Base-by-base conservation (phyloP, 2,329 filamentous ascomycete species). In the Pseudogymnoascus sp. region DNA sequence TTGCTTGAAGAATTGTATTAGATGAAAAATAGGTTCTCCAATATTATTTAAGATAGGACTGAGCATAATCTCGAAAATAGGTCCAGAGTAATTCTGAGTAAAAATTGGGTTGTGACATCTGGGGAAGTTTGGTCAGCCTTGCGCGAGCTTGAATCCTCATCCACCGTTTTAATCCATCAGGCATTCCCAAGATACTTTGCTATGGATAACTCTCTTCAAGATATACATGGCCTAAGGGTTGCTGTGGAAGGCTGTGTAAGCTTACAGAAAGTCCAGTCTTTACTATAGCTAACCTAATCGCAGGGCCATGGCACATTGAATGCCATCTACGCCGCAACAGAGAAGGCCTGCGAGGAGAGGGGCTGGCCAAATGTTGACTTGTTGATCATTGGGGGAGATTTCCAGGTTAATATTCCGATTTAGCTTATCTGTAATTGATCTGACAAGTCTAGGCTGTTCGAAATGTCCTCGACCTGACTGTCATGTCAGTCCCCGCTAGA, bases 321-420 rank as follows among this genome's bases (percentile, higher is more conserved):
- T 73, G 89, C 91, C 63, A 97, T 99, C 69, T 99, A 97, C 75
- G 85, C 88, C 0, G 88, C 90, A 0, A 84, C 96, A 25, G 79
- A 83, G 42, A 81, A 84, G 66, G 82, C 91, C 8, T 90, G 88
- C 74, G 79, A 85, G 67, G 79, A 82, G 53, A 89, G 89, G 69
- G 83, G 83, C 23, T 97, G 93, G 93, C 81, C 89, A 67, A 85
- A 83, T 36, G 86, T 97, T 31, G 95, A 99, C 74, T 77, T 97
- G 9, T 78, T 99, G 68, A 96, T 99, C 71, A 96, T 99, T 70
- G 91, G 93, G 63, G 95, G 95, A 28, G 95, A 99, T 73, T 99
- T 99, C 68, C 91, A 97, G 80, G 89, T 89, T 77, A 36, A 73
- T 66, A 18, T 42, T 42, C 2, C 21, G 14, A 28, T 9, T 63